These are phyloP conservation scores for Narthecium ossifragum DNA, from an alignment of 106 monocot genomes.

Conservation along the genomic window DNA sequence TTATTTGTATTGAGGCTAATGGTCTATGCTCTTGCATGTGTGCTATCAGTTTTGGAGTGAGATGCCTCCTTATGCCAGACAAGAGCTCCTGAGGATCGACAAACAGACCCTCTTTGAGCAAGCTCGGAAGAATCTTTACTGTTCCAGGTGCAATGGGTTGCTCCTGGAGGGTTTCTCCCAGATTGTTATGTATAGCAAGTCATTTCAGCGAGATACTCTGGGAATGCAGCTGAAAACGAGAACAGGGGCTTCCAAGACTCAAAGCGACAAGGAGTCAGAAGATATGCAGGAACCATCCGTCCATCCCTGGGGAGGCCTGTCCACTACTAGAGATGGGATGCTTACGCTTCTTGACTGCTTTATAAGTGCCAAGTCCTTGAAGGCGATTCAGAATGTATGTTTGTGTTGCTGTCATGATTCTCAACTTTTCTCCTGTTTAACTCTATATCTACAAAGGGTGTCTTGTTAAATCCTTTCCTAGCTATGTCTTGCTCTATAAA, in stretches of 20 bases:
- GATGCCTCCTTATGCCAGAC: conserved; percentile 50
- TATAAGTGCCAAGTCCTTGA: conserved; percentile 51
- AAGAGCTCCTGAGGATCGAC: conserved; percentile 71
- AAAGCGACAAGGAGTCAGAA: conserved; percentile 23
- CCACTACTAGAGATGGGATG: conserved; percentile 70
- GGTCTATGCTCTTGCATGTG: not conserved
- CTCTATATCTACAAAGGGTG: no score
- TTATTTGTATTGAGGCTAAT: not conserved
- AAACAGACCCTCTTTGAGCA: conserved; percentile 90
- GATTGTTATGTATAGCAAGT: conserved; percentile 75
- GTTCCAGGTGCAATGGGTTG: conserved; percentile 94
- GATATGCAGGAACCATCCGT: conserved; percentile 57
- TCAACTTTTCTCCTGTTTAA: conserved; percentile 4
- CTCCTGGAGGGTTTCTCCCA: conserved; percentile 89
- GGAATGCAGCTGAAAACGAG: conserved; percentile 15
- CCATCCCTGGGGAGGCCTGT: conserved; percentile 94
- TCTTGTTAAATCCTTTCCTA: no score
- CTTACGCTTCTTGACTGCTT: conserved; percentile 81
- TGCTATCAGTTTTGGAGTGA: conserved; percentile 78
- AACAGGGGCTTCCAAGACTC: conserved; percentile 13
- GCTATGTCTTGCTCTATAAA: no score
- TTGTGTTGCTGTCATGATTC: not conserved
- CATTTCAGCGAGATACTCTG: conserved; percentile 52
- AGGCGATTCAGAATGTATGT: conserved; percentile 73
- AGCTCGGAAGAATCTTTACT: conserved; percentile 89